phyloP scores from a whole-genome alignment of 108 stramenopile species.

The Pseudonitzschia delicatissima region DNA sequence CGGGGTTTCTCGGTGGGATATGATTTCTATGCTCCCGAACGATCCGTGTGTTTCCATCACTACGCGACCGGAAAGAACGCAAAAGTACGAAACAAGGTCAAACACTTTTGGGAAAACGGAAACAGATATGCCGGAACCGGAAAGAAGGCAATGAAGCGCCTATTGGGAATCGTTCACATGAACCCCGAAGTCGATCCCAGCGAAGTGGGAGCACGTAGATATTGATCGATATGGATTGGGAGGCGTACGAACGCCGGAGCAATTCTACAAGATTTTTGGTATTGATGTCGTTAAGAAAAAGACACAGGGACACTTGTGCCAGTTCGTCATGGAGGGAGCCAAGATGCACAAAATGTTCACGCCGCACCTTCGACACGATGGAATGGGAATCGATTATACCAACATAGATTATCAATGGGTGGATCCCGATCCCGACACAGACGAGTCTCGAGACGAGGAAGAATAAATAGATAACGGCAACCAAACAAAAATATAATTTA shows the following conservation, averaged over 20 bases:
- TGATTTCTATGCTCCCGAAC: slow-evolving; percentile 86
- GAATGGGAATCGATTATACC: slow-evolving; percentile 86
- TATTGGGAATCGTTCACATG: slow-evolving; percentile 88
- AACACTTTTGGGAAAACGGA: slow-evolving; percentile 78
- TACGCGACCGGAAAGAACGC: slow-evolving; percentile 78
- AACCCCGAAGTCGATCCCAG: slow-evolving; percentile 63
- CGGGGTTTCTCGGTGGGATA: slow-evolving; percentile 88
- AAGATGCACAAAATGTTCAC: slow-evolving; percentile 69
- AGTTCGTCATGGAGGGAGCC: slow-evolving; percentile 52
- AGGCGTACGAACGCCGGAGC: slow-evolving; percentile 70
- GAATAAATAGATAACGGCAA: too few relatives aligned
- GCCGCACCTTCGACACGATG: slow-evolving; percentile 57
- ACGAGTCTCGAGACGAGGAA: not conserved
- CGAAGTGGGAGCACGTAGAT: slow-evolving; percentile 59
- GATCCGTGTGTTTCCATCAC: slow-evolving; percentile 86
- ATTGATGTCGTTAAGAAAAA: slow-evolving; percentile 75
- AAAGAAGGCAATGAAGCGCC: slow-evolving; percentile 70
- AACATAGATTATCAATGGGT: slow-evolving; percentile 49
- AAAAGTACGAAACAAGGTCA: slow-evolving; percentile 59
- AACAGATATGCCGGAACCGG: slow-evolving; percentile 52
- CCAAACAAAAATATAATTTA: not conserved
- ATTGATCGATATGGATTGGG: slow-evolving; percentile 82
- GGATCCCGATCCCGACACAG: slow-evolving; percentile 30
- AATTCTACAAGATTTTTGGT: slow-evolving; percentile 79
- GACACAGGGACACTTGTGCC: slow-evolving; percentile 65